Evolutionary conservation across 163 green algal species (phyloP).

Genomic region (Chloromonas sp.): DNA sequence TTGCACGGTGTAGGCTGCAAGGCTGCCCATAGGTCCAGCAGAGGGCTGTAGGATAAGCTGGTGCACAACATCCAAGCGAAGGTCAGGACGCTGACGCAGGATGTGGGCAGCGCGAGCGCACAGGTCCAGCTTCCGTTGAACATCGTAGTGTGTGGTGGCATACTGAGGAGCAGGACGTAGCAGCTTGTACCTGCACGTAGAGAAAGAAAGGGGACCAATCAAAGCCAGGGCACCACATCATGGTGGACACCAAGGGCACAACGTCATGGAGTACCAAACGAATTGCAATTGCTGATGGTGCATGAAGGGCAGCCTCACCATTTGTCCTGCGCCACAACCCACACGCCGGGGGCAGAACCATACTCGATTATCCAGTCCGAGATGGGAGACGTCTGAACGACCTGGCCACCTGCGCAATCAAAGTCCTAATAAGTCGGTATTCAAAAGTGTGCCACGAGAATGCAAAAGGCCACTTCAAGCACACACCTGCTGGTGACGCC

Average conservation of each 20-base stretch:
- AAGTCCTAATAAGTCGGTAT: too few relatives aligned
- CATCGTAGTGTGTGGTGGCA: constrained; percentile 3
- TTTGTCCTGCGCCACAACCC: constrained; percentile 35
- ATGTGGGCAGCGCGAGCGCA: constrained; percentile 16
- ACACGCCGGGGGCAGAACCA: constrained; percentile 30
- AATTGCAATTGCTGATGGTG: too few relatives aligned
- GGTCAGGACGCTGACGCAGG: not conserved
- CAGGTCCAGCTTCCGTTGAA: constrained; percentile 31
- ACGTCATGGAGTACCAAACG: too few relatives aligned
- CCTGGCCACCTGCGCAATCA: not conserved
- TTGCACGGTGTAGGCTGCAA: constrained; percentile 13
- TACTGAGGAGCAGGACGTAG: constrained; percentile 35
- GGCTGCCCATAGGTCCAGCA: not conserved
- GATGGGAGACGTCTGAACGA: constrained; percentile 15
- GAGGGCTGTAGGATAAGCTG: constrained; percentile 4
- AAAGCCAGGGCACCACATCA: not conserved
- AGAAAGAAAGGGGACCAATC: not conserved
- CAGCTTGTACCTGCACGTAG: constrained; percentile 41
- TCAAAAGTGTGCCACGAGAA: too few relatives aligned
- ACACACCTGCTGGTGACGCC: too few relatives aligned
- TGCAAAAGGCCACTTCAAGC: too few relatives aligned
- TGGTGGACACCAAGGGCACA: too few relatives aligned
- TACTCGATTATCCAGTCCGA: constrained; percentile 60
- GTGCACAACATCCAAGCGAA: not conserved
- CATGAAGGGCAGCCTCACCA: constrained; percentile 19